Evolutionary conservation across 169 alveolate genomes (phyloP).

Genomic region (Fabrea salina): DNA sequence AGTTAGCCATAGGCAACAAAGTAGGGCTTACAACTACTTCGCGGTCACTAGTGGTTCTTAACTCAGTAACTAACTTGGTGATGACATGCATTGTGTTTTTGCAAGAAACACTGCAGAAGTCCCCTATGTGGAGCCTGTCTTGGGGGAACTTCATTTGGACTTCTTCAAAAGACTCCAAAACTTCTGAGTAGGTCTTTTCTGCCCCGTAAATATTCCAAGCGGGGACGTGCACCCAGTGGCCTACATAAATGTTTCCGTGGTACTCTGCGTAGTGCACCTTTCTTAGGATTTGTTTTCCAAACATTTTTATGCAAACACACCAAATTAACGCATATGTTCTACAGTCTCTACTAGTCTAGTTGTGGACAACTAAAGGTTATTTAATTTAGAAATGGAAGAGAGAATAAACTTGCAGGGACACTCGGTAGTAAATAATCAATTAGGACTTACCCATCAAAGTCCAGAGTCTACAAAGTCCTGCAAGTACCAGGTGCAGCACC

Average conservation of each 20-base stretch:
- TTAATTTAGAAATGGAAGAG: too few relatives aligned
- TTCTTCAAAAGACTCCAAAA: not conserved
- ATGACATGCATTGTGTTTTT: not conserved
- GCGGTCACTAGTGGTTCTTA: not conserved
- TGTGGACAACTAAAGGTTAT: too few relatives aligned
- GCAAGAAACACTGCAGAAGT: not conserved
- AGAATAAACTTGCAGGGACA: too few relatives aligned
- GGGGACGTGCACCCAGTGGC: not conserved
- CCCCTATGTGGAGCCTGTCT: not conserved
- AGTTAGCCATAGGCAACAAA: not conserved
- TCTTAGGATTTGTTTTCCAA: too few relatives aligned
- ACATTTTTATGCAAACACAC: too few relatives aligned
- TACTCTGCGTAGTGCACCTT: too few relatives aligned
- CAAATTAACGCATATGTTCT: too few relatives aligned
- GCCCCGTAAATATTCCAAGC: not conserved
- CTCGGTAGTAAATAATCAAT: too few relatives aligned
- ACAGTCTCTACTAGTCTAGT: too few relatives aligned
- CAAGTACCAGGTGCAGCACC: conserved; percentile 19
- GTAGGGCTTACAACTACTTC: not conserved
- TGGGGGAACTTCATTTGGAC: not conserved
- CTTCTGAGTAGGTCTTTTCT: not conserved
- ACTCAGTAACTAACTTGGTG: not conserved
- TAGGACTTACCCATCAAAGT: too few relatives aligned
- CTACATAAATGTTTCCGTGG: not conserved
- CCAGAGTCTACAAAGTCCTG: too few relatives aligned